Evolutionary conservation across 176 grass and related monocot species (phyloP).

Genomic region (Avena eriantha): DNA sequence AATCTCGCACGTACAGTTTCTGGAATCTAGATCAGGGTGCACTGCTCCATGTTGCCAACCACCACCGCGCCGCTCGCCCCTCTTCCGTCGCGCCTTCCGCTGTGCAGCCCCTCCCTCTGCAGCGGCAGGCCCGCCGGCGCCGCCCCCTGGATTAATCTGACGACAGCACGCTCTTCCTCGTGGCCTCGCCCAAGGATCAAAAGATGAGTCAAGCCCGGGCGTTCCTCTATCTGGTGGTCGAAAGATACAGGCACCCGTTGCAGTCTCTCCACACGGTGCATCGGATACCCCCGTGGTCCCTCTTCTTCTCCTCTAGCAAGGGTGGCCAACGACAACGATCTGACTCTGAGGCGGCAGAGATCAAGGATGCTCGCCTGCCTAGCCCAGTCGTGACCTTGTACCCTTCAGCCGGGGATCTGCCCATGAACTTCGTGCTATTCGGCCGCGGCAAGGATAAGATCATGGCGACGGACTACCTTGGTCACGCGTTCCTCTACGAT

Average conservation of each 20-base stretch:
- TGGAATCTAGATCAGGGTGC: neutral
- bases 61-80: neutral
- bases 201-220: neutral
- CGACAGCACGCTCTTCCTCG: neutral
- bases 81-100: neutral
- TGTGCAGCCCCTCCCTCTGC: too few species aligned
- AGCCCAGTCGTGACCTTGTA: neutral
- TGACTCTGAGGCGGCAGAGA: neutral
- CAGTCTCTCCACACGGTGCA: slow-evolving; percentile 26
- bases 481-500: slow-evolving; percentile 19
- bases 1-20: neutral
- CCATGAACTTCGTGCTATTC: slow-evolving; percentile 22
- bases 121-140: too few species aligned
- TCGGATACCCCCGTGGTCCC: neutral
- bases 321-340: neutral
- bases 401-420: slow-evolving; percentile 15
- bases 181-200: neutral
- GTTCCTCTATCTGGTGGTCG: slow-evolving; percentile 20
- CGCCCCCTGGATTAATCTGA: neutral
- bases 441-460: slow-evolving; percentile 30
- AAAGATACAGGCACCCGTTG: neutral
- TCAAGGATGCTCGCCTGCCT: neutral
- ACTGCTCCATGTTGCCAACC: neutral
- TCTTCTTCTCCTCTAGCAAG: slow-evolving; percentile 21
- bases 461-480: slow-evolving; percentile 5